These are phyloP conservation scores for Fennellomyces sp. DNA, from an alignment of 371 early-diverging fungal genomes.

Conservation along the genomic window DNA sequence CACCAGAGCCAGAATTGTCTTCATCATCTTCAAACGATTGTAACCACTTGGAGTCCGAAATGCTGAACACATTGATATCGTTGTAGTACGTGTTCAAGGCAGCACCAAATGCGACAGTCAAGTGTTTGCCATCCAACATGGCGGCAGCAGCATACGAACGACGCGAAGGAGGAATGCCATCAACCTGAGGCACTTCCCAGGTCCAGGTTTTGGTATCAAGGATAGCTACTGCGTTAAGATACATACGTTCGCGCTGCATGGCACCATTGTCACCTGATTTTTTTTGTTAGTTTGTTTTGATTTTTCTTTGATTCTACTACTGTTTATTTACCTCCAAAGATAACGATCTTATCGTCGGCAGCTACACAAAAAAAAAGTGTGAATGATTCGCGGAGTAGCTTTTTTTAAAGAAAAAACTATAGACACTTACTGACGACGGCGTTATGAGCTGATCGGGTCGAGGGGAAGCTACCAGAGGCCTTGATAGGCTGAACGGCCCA, in stretches of 20 bases:
- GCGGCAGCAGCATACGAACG: constrained; percentile 42
- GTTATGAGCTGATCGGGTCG: constrained; percentile 28
- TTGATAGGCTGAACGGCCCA: constrained; percentile 26
- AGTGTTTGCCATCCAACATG: constrained; percentile 30
- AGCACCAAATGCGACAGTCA: constrained; percentile 44
- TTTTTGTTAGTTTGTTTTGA: neutral
- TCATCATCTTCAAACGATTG: constrained; percentile 25
- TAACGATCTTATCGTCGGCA: constrained; percentile 38
- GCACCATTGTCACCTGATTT: constrained; percentile 36
- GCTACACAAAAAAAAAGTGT: constrained; percentile 13
- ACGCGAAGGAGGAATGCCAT: constrained; percentile 48
- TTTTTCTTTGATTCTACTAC: neutral
- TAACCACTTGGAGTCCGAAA: constrained; percentile 30
- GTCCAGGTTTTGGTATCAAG: constrained; percentile 49
- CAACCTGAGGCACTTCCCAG: constrained; percentile 33
- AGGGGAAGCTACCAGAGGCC: constrained; percentile 13
- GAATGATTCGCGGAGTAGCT: neutral
- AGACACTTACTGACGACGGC: constrained; percentile 44
- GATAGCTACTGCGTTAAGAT: constrained; percentile 37
- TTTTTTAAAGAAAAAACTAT: neutral
- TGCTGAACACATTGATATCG: constrained; percentile 42
- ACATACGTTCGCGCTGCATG: constrained; percentile 24
- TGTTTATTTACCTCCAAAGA: constrained; percentile 47
- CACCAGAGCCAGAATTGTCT: constrained; percentile 14
- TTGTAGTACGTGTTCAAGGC: constrained; percentile 45